phyloP scores from a whole-genome alignment of 176 grass and related monocot species.

The Triticum turgidum region DNA sequence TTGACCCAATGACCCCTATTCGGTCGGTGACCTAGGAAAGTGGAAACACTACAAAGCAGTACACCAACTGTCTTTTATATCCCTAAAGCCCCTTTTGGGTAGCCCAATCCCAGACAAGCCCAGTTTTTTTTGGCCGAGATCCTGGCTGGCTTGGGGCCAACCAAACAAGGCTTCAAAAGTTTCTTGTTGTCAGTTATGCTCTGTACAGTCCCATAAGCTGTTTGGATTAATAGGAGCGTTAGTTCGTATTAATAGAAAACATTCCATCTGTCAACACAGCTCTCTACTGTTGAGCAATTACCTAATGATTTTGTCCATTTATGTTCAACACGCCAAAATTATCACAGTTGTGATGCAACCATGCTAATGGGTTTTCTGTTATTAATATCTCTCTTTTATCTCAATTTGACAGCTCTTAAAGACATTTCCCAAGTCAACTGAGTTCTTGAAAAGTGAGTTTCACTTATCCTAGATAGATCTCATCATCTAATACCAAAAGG shows the following conservation, averaged over 20 bases:
- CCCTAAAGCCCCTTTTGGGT: background rate
- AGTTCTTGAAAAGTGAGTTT: conserved; percentile 81
- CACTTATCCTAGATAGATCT: conserved; percentile 33
- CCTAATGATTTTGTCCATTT: conserved; percentile 7
- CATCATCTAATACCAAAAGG: conserved; percentile 17
- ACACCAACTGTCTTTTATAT: conserved; percentile 12
- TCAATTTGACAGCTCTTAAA: conserved; percentile 64
- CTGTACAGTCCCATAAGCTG: background rate
- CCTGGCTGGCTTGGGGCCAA: background rate
- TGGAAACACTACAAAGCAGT: background rate
- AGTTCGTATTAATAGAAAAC: background rate
- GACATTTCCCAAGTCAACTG: conserved; percentile 61
- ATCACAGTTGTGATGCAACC: background rate
- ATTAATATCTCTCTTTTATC: background rate
- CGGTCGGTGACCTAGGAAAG: background rate
- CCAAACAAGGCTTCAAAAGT: background rate
- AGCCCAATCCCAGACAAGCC: background rate
- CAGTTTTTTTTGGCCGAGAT: background rate
- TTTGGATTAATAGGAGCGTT: background rate
- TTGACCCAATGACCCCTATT: background rate
- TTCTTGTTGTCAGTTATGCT: conserved; percentile 24
- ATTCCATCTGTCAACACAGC: background rate
- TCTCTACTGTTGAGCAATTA: conserved; percentile 8
- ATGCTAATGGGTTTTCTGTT: conserved; percentile 17
- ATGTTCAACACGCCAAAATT: conserved; percentile 10